A percentile compares a stretch with the other conserved stretches of the same genome.
phyloP scores from a whole-genome alignment of 768 basidiomycete genomes.

The Auricularia cornea region DNA sequence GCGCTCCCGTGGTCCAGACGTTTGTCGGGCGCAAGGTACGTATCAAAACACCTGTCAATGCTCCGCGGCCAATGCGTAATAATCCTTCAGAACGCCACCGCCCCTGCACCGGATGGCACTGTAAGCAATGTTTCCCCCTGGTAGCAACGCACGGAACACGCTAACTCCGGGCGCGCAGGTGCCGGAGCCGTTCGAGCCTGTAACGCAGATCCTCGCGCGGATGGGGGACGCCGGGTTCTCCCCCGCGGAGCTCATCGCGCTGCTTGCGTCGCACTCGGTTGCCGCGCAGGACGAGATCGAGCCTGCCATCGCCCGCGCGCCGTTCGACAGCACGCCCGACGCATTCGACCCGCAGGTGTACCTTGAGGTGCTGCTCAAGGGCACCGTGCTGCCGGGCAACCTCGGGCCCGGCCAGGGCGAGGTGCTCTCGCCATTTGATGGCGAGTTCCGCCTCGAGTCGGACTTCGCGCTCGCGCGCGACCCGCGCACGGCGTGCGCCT shows the following conservation, averaged over 20 bases:
- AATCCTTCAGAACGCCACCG: conserved; percentile 11
- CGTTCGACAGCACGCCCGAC: conserved; percentile 17
- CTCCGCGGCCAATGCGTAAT: conserved; percentile 11
- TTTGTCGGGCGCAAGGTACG: conserved; percentile 10
- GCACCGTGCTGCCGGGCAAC: conserved; percentile 24
- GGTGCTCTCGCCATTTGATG: neutral
- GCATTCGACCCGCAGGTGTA: conserved; percentile 16
- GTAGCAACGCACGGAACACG: no score
- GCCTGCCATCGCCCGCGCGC: conserved; percentile 1
- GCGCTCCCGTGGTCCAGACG: conserved; percentile 18
- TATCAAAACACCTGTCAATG: no score
- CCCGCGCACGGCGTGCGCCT: conserved; percentile 20
- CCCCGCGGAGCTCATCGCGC: conserved; percentile 17
- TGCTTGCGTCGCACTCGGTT: conserved; percentile 13
- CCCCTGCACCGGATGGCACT: conserved; percentile 11
- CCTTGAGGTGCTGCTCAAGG: conserved; percentile 21
- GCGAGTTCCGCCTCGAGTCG: conserved; percentile 17
- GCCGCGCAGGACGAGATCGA: conserved; percentile 13
- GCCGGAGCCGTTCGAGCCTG: conserved; percentile 18
- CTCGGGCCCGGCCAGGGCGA: neutral
- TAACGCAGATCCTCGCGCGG: conserved; percentile 24
- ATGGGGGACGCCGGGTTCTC: conserved; percentile 16
- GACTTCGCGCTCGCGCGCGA: conserved; percentile 18
- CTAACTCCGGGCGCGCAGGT: no score
- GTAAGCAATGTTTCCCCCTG: neutral